Percentiles rank a stretch among this genome's conserved stretches.
Evolutionary conservation across 2,329 filamentous ascomycete genomes (phyloP).

Genomic region (Colletotrichum agaves): DNA sequence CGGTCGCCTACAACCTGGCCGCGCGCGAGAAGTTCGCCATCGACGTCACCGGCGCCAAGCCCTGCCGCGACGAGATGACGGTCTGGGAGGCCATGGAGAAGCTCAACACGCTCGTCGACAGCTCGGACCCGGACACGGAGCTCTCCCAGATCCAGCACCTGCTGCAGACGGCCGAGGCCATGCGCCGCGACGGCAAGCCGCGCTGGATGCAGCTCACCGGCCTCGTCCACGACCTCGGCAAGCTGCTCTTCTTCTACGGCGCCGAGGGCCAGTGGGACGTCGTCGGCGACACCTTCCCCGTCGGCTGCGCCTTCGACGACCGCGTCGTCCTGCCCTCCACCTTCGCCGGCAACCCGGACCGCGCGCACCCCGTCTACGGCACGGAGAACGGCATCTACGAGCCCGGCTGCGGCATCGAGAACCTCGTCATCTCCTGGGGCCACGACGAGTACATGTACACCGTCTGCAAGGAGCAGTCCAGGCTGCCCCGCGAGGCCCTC

Average conservation of each 20-base stretch:
- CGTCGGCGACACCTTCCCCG: conserved; percentile 86
- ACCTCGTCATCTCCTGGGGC: conserved; percentile 91
- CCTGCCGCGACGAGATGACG: conserved; percentile 76
- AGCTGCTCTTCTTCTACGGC: conserved; percentile 82
- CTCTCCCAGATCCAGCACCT: conserved; percentile 92
- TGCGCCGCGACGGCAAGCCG: conserved; percentile 84
- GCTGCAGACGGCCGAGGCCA: conserved; percentile 88
- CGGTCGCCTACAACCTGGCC: conserved; percentile 84
- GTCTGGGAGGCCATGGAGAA: conserved; percentile 95
- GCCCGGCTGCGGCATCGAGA: conserved; percentile 83
- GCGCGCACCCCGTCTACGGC: conserved; percentile 75
- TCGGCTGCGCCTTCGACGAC: conserved; percentile 79
- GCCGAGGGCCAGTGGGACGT: conserved; percentile 94
- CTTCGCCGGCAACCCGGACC: conserved; percentile 82
- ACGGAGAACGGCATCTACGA: conserved; percentile 84
- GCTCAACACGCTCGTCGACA: conserved; percentile 89
- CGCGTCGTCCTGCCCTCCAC: conserved; percentile 84
- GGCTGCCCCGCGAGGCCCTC: conserved; percentile 81
- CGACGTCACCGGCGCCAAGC: conserved; percentile 69
- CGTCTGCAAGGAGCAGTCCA: conserved; percentile 84
- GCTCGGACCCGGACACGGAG: conserved; percentile 89
- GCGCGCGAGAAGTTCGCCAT: conserved; percentile 67
- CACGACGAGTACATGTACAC: conserved; percentile 91
- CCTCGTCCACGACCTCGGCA: conserved; percentile 83
- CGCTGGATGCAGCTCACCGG: conserved; percentile 85